A percentile compares a stretch with the other conserved stretches of the same genome.
Evolutionary conservation across 345 rosid genomes (phyloP).

Genomic region (Euphorbia pulcherrima): DNA sequence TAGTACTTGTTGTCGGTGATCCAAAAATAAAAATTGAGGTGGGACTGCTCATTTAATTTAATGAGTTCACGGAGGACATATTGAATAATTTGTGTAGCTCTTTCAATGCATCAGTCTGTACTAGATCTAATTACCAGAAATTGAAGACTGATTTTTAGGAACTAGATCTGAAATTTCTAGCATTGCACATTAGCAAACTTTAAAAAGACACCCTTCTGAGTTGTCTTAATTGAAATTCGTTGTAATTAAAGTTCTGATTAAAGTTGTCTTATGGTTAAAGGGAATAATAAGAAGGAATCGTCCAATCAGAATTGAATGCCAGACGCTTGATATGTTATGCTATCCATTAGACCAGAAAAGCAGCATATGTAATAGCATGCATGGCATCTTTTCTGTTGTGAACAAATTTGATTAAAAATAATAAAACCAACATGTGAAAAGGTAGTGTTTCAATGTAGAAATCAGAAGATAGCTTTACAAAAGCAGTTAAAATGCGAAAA

Average conservation of each 20-base stretch:
- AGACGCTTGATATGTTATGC: too few relatives aligned
- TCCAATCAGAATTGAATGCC: neutral
- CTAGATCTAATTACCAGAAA: slow-evolving; percentile 1
- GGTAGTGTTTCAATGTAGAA: slow-evolving; percentile 1
- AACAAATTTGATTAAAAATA: neutral
- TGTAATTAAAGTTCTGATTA: too few relatives aligned
- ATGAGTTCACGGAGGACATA: slow-evolving; percentile 9
- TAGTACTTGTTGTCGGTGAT: slow-evolving; percentile 33
- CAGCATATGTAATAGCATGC: slow-evolving; percentile 8
- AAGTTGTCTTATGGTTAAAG: too few relatives aligned
- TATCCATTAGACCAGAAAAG: neutral
- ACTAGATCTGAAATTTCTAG: too few relatives aligned
- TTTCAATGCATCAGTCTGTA: neutral
- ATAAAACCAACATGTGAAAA: neutral
- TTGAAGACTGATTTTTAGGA: neutral
- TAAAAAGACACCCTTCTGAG: too few relatives aligned
- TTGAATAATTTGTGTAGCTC: slow-evolving; percentile 5
- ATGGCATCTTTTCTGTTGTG: neutral
- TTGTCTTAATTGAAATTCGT: too few relatives aligned
- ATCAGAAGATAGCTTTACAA: neutral
- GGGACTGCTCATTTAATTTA: slow-evolving; percentile 5
- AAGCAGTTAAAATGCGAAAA: neutral
- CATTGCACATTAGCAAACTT: too few relatives aligned
- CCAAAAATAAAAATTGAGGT: slow-evolving; percentile 13
- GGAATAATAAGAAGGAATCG: too few relatives aligned